Conservation (phyloP, 2,329 filamentous ascomycete genomes). For the Fusarium multiceps region DNA sequence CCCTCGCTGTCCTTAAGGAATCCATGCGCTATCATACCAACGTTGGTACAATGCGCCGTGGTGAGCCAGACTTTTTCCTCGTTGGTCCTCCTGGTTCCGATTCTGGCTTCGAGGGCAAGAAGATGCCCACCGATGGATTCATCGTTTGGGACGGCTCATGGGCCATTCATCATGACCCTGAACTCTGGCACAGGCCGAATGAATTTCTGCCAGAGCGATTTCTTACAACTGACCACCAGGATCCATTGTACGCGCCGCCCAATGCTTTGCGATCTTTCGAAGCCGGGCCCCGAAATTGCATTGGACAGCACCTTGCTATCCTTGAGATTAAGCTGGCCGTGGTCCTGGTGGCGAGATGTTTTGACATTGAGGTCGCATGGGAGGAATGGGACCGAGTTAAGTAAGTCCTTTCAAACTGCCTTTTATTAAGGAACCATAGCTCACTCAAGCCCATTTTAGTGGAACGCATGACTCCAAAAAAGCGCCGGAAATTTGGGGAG, state of each 20-base stretch:
- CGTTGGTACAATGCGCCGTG: slow-evolving; percentile 25
- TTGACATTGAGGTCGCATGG: slow-evolving; percentile 35
- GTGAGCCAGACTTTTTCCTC: slow-evolving; percentile 47
- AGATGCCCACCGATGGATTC: slow-evolving; percentile 48
- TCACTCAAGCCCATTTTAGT: background rate
- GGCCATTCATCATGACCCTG: slow-evolving; percentile 28
- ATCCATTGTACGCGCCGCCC: slow-evolving; percentile 24
- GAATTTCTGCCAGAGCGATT: slow-evolving; percentile 36
- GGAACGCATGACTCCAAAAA: background rate
- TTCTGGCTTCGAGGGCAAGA: slow-evolving; percentile 24
- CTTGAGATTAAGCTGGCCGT: slow-evolving; percentile 45
- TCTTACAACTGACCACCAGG: slow-evolving; percentile 32
- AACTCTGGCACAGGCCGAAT: slow-evolving; percentile 26
- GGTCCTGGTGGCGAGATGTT: slow-evolving; percentile 26
- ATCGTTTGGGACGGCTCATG: slow-evolving; percentile 30
- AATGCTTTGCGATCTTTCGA: slow-evolving; percentile 66
- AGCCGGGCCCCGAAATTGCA: slow-evolving; percentile 64
- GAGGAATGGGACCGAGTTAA: slow-evolving; percentile 34
- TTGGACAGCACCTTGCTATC: slow-evolving; percentile 66
- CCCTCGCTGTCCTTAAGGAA: slow-evolving; percentile 53
- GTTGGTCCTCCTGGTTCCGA: slow-evolving; percentile 19
- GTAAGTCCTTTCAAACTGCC: background rate
- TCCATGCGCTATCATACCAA: slow-evolving; percentile 50
- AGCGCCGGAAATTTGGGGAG: slow-evolving; percentile 48
- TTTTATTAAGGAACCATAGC: background rate